These are phyloP conservation scores for Coccomyxa sp. DNA, from an alignment of 139 green algal genomes.

Conservation along the genomic window DNA sequence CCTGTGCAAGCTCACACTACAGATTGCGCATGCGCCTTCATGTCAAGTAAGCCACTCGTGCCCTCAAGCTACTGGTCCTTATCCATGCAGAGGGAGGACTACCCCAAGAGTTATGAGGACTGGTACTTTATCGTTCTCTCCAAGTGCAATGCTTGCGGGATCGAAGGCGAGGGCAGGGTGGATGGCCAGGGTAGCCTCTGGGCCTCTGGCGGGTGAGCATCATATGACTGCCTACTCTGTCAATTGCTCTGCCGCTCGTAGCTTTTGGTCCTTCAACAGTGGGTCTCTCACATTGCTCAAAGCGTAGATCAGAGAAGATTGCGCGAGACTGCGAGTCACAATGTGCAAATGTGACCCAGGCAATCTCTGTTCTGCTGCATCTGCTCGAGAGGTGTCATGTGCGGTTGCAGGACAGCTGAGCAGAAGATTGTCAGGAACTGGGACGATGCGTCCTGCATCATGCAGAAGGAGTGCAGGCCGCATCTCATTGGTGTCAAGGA, in stretches of 20 bases:
- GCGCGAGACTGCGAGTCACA: background rate
- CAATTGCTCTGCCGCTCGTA: no score
- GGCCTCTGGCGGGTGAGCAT: background rate
- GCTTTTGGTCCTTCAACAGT: background rate
- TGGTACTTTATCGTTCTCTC: constrained; percentile 2
- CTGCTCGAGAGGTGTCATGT: background rate
- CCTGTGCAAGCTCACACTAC: no score
- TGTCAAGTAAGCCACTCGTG: no score
- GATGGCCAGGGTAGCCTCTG: background rate
- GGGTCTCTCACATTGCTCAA: background rate
- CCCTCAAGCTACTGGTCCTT: no score
- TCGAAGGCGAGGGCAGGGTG: background rate
- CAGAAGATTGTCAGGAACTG: background rate
- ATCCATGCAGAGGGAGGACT: constrained; percentile 11
- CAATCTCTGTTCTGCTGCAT: background rate
- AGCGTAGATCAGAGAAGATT: background rate
- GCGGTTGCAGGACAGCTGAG: background rate
- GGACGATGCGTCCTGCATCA: background rate
- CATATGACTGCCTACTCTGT: no score
- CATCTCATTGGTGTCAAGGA: background rate
- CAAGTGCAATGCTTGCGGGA: background rate
- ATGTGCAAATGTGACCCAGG: background rate
- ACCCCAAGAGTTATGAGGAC: background rate
- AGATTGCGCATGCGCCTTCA: no score
- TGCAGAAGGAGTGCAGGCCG: background rate